phyloP scores from a whole-genome alignment of 2,329 filamentous ascomycete genomes.

The Dothideomycetes sp. region DNA sequence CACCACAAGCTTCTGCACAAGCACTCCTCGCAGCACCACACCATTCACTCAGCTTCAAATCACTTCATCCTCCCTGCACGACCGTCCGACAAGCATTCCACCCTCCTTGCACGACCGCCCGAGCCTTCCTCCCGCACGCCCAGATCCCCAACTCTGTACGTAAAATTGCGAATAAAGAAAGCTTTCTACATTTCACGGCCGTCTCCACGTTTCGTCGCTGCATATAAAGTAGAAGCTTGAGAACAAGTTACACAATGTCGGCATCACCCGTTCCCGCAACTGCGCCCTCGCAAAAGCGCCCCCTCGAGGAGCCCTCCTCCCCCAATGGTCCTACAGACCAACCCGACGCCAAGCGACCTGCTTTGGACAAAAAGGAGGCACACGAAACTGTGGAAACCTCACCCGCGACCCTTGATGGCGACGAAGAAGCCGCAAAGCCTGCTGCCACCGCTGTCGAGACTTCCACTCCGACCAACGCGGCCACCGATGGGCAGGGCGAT shows the following conservation, averaged over 20 bases:
- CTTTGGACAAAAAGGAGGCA: constrained; percentile 67
- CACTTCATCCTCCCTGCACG: constrained; percentile 3
- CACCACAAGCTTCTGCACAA: constrained; percentile 8
- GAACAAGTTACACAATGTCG: constrained; percentile 7
- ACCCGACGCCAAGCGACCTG: constrained; percentile 92
- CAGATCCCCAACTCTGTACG: constrained; percentile 8
- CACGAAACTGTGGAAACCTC: constrained; percentile 21
- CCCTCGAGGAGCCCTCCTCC: constrained; percentile 92
- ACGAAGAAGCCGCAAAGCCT: constrained; percentile 26
- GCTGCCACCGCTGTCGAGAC: constrained; percentile 31
- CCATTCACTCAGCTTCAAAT: constrained; percentile 1
- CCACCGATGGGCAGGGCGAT: constrained; percentile 51
- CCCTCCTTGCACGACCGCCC: constrained; percentile 8
- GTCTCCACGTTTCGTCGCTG: not conserved
- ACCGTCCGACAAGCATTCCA: too few species aligned
- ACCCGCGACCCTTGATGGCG: constrained; percentile 9
- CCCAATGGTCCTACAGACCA: constrained; percentile 85
- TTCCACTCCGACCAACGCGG: constrained; percentile 6
- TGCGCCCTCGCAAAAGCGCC: constrained; percentile 61
- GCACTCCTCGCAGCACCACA: constrained; percentile 6
- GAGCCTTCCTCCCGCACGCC: constrained; percentile 6
- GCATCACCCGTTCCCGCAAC: constrained; percentile 9
- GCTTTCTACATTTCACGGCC: not conserved
- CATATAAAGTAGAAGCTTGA: not conserved
- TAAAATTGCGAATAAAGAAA: constrained; percentile 9